Percentiles rank a stretch among this genome's conserved stretches.
These are phyloP conservation scores for Oldenlandia corymbosa DNA, from an alignment of 257 asterid species.

Conservation along the genomic window DNA sequence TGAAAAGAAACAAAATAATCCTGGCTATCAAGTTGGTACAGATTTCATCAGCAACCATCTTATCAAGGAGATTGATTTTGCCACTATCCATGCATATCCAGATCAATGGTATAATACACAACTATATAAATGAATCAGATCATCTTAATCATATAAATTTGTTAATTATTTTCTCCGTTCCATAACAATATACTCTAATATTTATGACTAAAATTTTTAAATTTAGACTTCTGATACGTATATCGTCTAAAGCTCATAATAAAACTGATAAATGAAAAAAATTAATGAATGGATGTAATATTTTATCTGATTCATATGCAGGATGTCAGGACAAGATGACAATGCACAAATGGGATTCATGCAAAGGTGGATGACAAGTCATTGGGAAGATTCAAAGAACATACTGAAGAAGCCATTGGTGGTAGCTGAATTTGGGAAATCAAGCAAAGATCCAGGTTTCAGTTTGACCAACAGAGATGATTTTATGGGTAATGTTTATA, in stretches of 20 bases:
- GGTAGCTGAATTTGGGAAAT: slow-evolving; percentile 64
- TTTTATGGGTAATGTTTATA: slow-evolving; percentile 47
- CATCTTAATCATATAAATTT: too few species aligned
- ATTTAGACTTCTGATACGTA: too few species aligned
- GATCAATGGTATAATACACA: slow-evolving; percentile 44
- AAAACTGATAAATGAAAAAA: too few species aligned
- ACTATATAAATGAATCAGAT: too few species aligned
- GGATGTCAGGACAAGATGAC: slow-evolving; percentile 57
- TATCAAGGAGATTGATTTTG: slow-evolving; percentile 40
- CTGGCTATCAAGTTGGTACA: slow-evolving; percentile 50
- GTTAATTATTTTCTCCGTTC: too few species aligned
- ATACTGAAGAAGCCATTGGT: slow-evolving; percentile 60
- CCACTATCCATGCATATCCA: slow-evolving; percentile 63
- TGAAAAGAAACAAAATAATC: slow-evolving; percentile 39
- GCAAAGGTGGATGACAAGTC: slow-evolving; percentile 64
- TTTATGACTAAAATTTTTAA: too few species aligned
- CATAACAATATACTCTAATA: too few species aligned
- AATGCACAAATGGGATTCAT: slow-evolving; percentile 53
- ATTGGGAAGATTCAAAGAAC: slow-evolving; percentile 50
- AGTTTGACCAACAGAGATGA: slow-evolving; percentile 31
- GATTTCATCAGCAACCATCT: slow-evolving; percentile 50
- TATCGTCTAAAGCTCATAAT: too few species aligned
- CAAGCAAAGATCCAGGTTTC: too few species aligned
- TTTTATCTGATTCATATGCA: too few species aligned
- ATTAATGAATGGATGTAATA: too few species aligned